These are phyloP conservation scores for Paraphaeosphaeria sporulosa DNA, from an alignment of 2,329 filamentous ascomycete species.

Conservation along the genomic window DNA sequence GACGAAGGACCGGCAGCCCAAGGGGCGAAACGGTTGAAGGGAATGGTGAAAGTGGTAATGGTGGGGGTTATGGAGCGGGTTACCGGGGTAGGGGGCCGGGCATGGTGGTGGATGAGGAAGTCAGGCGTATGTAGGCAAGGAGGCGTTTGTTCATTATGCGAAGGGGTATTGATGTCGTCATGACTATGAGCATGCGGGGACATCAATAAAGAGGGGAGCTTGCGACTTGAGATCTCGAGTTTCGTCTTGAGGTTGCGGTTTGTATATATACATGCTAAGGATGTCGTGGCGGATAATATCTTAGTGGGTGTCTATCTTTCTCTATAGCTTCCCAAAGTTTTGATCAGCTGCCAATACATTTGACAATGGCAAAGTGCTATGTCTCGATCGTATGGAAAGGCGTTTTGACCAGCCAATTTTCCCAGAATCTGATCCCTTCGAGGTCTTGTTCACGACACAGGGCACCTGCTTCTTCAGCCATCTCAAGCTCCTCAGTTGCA, in stretches of 20 bases:
- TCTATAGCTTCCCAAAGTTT: no score
- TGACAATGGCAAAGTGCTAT: neutral
- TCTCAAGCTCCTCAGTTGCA: slow-evolving; percentile 92
- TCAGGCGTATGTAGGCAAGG: no score
- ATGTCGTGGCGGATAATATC: no score
- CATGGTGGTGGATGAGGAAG: neutral
- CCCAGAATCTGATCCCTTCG: slow-evolving; percentile 92
- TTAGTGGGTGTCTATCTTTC: no score
- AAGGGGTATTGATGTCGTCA: neutral
- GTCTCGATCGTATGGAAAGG: neutral
- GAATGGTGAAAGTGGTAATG: slow-evolving; percentile 25
- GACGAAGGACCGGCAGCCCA: slow-evolving; percentile 25
- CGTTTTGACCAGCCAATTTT: slow-evolving; percentile 64
- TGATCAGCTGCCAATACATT: neutral
- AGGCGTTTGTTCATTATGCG: no score
- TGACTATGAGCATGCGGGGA: neutral
- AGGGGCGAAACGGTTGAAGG: slow-evolving; percentile 26
- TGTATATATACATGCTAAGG: no score
- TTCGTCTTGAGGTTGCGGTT: no score
- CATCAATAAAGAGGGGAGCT: no score
- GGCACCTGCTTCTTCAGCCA: slow-evolving; percentile 90
- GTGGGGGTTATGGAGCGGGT: neutral
- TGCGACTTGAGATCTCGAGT: no score
- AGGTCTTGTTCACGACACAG: slow-evolving; percentile 91
- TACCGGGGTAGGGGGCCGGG: neutral